phyloP scores from a whole-genome alignment of 2,329 filamentous ascomycete genomes.

The Microcyclospora pomicola region DNA sequence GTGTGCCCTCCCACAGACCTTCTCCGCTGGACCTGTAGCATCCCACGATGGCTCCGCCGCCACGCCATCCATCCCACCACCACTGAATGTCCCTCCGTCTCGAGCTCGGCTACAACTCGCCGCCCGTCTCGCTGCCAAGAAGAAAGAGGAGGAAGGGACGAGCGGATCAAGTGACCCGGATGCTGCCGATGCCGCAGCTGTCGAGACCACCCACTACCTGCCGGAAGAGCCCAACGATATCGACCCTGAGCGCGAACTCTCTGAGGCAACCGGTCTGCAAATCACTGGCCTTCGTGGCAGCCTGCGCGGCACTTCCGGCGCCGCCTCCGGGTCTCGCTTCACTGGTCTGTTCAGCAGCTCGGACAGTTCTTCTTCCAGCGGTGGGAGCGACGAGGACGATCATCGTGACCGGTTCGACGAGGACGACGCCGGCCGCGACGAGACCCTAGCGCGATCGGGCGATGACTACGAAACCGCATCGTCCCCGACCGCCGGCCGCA shows the following conservation, averaged over 20 bases:
- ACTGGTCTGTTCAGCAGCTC: constrained; percentile 18
- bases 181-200: constrained; percentile 17
- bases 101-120: constrained; percentile 80
- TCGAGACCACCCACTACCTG: constrained; percentile 19
- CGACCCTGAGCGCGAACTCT: constrained; percentile 5
- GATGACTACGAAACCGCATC: constrained; percentile 19
- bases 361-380: constrained; percentile 9
- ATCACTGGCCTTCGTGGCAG: constrained; percentile 15
- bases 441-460: constrained; percentile 15
- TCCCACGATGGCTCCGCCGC: background rate
- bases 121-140: constrained; percentile 54
- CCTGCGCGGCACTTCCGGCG: constrained; percentile 8
- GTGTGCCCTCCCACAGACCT: background rate
- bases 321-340: constrained; percentile 8
- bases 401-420: constrained; percentile 5
- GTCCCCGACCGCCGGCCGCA: constrained; percentile 33
- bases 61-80: constrained; percentile 48
- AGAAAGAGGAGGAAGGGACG: constrained; percentile 16
- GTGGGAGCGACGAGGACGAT: constrained; percentile 36
- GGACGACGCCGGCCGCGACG: constrained; percentile 12
- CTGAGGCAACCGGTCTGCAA: constrained; percentile 9
- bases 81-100: constrained; percentile 73
- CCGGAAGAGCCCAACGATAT: constrained; percentile 15
- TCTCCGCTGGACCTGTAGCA: background rate
- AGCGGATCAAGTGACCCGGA: constrained; percentile 20